Evolutionary conservation across 202 grass and related monocot genomes (phyloP).

Genomic region (Carex arenaria): DNA sequence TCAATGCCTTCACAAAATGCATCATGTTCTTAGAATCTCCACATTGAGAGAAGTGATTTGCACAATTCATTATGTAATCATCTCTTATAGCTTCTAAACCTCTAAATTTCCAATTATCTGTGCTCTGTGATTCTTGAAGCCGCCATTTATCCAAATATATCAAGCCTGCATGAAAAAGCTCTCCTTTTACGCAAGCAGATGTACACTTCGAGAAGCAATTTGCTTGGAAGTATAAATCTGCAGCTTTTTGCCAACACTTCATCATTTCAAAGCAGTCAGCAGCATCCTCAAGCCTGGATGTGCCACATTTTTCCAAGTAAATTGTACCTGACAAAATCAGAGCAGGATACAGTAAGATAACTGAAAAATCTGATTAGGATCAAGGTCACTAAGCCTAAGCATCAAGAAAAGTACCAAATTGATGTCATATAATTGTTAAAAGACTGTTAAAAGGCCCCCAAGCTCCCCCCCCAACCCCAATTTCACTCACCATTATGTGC

Average conservation of each 20-base stretch:
- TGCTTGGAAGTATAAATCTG: constrained; percentile 56
- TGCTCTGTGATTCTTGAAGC: constrained; percentile 28
- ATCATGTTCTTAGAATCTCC: constrained; percentile 60
- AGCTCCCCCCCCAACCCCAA: background rate
- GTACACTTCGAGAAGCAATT: constrained; percentile 65
- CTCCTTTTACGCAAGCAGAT: constrained; percentile 44
- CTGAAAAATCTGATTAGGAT: background rate
- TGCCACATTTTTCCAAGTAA: constrained; percentile 68
- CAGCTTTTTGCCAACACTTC: constrained; percentile 49
- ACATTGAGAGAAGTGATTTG: constrained; percentile 24
- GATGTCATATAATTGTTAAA: background rate
- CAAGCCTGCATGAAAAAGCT: constrained; percentile 44
- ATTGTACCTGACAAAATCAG: constrained; percentile 40
- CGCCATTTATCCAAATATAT: constrained; percentile 36
- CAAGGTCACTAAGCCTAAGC: background rate
- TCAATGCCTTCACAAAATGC: constrained; percentile 52
- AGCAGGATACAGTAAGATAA: background rate
- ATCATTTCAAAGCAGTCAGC: constrained; percentile 50
- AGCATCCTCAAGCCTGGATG: constrained; percentile 56
- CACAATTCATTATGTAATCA: constrained; percentile 50
- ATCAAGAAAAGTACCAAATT: background rate
- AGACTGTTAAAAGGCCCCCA: background rate
- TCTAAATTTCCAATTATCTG: constrained; percentile 15
- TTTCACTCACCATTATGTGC: background rate
- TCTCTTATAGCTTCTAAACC: constrained; percentile 30